Evolutionary conservation across 1,284 basidiomycete species (phyloP), one percentile per base, ranked within the genome.

Genomic region (Tilletia indica): DNA sequence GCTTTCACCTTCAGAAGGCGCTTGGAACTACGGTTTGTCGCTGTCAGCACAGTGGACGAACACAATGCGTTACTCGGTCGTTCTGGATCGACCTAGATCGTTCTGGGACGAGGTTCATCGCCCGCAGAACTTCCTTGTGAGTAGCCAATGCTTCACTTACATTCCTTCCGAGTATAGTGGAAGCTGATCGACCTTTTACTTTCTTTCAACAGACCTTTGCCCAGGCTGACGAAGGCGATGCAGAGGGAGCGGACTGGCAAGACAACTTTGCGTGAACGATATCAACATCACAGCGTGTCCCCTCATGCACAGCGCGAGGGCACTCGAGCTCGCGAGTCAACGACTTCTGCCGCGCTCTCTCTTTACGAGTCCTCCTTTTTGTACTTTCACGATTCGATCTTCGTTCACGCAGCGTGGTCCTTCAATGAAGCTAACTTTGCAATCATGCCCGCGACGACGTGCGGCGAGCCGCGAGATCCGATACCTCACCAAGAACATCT

Each of bases 71-170:
- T 99, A 94, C 85, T 89, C 89, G 21, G 91, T 98, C 87, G 90
- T 89, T 51, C 87, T 99, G 56, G 96, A 97, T 81, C 93, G 92
- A 38, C 96, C 96, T 1, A 87, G 94, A 45, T 87, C 91, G 69
- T 99, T 97, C 89, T 99, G 97, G 96, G 92, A 93, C 21, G 93
- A 96, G 84, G 90, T 93, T 81, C 96, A 98, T 85, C 89, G 96
- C 69, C 94, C 84, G 19, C 83, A 84, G 68, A 83, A 84, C 76
- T 86, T 85, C 74, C 72, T 83, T 19, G 61, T 64, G 61, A 64
- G 61, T 64, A 54, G 14, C 51, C n/a, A 8, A 54, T 54, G 1
- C 51, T 2, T 58, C 5, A 12, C 0, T 3, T n/a, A 1, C 1
- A 12, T 6, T 25, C 34, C 5, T 4, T 58, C 34, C 34, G 25